These are phyloP conservation scores for Tinospora cordifolia DNA, from an alignment of 164 flowering plant genomes.

Conservation along the genomic window DNA sequence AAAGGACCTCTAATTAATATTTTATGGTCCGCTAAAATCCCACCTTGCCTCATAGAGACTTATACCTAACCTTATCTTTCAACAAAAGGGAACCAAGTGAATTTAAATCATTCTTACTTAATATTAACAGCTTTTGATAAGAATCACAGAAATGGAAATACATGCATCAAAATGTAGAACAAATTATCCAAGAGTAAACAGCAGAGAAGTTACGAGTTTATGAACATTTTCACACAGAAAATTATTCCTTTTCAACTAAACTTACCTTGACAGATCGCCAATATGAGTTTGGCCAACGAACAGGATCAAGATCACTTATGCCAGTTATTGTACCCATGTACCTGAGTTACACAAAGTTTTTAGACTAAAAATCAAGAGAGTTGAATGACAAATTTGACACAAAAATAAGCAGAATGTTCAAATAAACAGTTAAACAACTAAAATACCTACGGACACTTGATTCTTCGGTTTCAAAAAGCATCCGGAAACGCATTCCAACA, in stretches of 20 bases:
- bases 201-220: neutral
- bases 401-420: neutral
- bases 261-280: slow-evolving; percentile 91
- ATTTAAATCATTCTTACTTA: no score
- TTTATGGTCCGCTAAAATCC: no score
- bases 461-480: slow-evolving; percentile 91
- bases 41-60: no score
- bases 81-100: no score
- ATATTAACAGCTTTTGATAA: no score
- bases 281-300: slow-evolving; percentile 84
- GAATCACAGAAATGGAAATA: no score
- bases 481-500: slow-evolving; percentile 87
- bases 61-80: no score
- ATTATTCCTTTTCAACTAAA: neutral
- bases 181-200: no score
- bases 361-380: neutral
- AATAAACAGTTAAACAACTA: slow-evolving; percentile 3
- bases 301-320: slow-evolving; percentile 66
- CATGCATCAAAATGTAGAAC: no score
- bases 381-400: neutral
- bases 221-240: neutral
- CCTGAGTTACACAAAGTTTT: slow-evolving; percentile 25
- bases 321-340: slow-evolving; percentile 95
- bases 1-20: no score
- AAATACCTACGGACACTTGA: slow-evolving; percentile 81